Conservation (phyloP, 352 stramenopile species). For the Phytophthora pseudosyringae region DNA sequence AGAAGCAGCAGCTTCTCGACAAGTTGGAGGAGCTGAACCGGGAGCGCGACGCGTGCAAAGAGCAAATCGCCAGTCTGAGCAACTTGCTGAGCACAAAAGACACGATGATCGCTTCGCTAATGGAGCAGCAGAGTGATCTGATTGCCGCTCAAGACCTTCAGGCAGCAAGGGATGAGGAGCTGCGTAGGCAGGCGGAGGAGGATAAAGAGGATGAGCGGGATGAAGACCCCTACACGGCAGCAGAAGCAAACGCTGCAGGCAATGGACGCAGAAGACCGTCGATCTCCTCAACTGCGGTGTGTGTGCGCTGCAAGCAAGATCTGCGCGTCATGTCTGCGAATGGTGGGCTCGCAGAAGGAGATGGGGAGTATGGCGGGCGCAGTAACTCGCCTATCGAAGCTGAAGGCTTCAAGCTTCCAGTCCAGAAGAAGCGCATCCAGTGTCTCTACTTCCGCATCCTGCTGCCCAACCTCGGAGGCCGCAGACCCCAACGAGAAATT, state of each 20-base stretch:
- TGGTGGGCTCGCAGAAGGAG: constrained; percentile 25
- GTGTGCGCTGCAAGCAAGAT: constrained; percentile 68
- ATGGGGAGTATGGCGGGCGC: constrained; percentile 1
- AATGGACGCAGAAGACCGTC: not conserved
- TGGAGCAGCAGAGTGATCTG: constrained; percentile 82
- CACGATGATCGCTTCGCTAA: constrained; percentile 62
- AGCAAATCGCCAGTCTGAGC: constrained; percentile 51
- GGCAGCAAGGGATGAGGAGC: constrained; percentile 58
- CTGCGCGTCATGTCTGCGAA: constrained; percentile 45
- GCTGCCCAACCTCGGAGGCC: constrained; percentile 88
- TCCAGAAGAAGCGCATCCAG: constrained; percentile 61
- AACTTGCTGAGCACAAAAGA: constrained; percentile 62
- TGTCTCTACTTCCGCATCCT: constrained; percentile 93
- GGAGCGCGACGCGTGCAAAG: constrained; percentile 46
- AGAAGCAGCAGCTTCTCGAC: constrained; percentile 56
- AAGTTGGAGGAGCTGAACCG: constrained; percentile 39
- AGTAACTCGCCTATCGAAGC: constrained; percentile 14
- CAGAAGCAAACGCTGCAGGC: not conserved
- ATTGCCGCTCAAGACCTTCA: constrained; percentile 69
- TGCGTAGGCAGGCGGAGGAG: constrained; percentile 41
- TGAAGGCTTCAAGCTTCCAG: constrained; percentile 18
- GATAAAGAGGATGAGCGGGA: constrained; percentile 55
- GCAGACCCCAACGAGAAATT: constrained; percentile 75
- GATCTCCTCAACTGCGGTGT: constrained; percentile 37
- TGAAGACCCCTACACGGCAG: constrained; percentile 7